A percentile compares a stretch with the other conserved stretches of the same genome.
Conservation (phyloP, 768 basidiomycete species). For the Daedaleopsis nitida region DNA sequence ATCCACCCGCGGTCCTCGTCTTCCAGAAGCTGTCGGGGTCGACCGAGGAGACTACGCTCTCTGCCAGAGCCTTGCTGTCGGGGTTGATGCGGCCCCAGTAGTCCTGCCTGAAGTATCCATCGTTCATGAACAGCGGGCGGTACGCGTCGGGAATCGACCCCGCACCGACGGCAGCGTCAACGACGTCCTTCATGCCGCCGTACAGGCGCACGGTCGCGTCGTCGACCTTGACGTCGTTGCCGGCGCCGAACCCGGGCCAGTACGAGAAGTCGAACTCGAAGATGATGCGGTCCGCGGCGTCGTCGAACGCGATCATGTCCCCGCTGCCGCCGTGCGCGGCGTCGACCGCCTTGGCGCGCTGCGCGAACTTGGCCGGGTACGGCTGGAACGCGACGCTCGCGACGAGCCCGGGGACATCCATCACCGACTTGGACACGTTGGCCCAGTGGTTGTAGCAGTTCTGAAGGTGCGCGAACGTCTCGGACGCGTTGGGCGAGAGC, state of each 20-base stretch:
- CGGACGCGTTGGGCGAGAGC: too few relatives aligned
- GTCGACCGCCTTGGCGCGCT: background rate
- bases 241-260: background rate
- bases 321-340: background rate
- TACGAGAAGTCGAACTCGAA: background rate
- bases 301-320: background rate
- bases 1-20: background rate
- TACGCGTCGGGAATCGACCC: background rate
- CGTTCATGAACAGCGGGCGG: background rate
- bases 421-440: background rate
- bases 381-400: background rate
- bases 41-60: background rate
- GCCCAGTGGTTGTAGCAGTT: too few relatives aligned
- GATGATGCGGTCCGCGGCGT: background rate
- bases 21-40: background rate
- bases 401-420: background rate
- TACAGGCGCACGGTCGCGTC: background rate
- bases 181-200: background rate
- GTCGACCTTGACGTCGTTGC: background rate
- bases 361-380: background rate
- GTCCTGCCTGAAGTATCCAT: background rate
- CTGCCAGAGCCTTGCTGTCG: background rate
- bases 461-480: too few relatives aligned
- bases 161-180: background rate
- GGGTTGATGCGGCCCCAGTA: background rate